These are phyloP conservation scores for Alternaria atra DNA, from an alignment of 2,329 filamentous ascomycete genomes.

Conservation along the genomic window DNA sequence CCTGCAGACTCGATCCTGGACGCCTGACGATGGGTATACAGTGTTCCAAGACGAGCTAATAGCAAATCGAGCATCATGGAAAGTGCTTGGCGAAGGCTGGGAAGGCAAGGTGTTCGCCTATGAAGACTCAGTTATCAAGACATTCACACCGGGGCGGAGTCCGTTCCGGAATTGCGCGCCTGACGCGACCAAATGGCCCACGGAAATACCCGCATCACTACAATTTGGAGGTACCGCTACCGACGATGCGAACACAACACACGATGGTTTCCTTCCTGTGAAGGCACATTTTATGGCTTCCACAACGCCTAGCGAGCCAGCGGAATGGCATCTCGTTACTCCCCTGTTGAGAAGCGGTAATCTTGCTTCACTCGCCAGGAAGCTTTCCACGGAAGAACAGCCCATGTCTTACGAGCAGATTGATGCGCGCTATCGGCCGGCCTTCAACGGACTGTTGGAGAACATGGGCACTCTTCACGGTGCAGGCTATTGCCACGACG, in stretches of 20 bases:
- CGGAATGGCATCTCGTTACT: slow-evolving; percentile 34
- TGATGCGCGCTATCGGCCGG: slow-evolving; percentile 40
- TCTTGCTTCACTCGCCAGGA: slow-evolving; percentile 20
- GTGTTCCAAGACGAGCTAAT: slow-evolving; percentile 29
- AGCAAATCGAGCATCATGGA: slow-evolving; percentile 30
- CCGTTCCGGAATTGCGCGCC: slow-evolving; percentile 39
- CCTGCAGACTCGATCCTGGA: slow-evolving; percentile 3
- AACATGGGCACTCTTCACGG: slow-evolving; percentile 38
- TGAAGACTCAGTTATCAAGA: slow-evolving; percentile 37
- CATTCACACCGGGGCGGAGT: slow-evolving; percentile 32
- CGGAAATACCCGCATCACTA: slow-evolving; percentile 40
- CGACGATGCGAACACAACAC: neutral
- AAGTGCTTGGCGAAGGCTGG: slow-evolving; percentile 31
- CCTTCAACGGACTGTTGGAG: slow-evolving; percentile 37
- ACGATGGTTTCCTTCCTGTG: slow-evolving; percentile 28
- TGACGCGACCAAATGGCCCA: slow-evolving; percentile 29
- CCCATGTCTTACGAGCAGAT: slow-evolving; percentile 20
- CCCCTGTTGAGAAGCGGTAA: slow-evolving; percentile 27
- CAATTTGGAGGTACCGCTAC: slow-evolving; percentile 22
- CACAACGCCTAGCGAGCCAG: slow-evolving; percentile 10
- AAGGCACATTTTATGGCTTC: slow-evolving; percentile 26
- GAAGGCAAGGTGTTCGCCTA: slow-evolving; percentile 37
- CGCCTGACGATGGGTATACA: slow-evolving; percentile 14
- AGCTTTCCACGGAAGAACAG: neutral
- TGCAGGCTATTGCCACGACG: slow-evolving; percentile 49